Conservation (phyloP, 2,329 filamentous ascomycete genomes). For the Teratosphaeria gauchensis region DNA sequence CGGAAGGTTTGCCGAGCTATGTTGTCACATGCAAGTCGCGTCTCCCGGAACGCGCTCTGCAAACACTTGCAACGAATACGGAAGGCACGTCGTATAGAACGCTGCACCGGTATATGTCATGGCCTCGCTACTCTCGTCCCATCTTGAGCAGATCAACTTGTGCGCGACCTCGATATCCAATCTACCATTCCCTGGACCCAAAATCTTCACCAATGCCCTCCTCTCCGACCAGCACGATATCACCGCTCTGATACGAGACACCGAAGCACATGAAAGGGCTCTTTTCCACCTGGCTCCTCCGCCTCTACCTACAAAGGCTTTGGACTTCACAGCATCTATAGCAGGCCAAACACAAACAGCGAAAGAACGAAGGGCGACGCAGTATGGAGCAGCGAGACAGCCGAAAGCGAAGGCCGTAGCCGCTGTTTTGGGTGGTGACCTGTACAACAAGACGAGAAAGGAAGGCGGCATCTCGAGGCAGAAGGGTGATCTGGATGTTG, state of each 20-base stretch:
- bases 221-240: constrained; percentile 75
- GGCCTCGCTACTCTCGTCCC: constrained; percentile 35
- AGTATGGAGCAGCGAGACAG: constrained; percentile 43
- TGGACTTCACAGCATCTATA: constrained; percentile 20
- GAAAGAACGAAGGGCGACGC: constrained; percentile 38
- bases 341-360: constrained; percentile 7
- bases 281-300: constrained; percentile 84
- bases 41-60: neutral
- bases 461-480: constrained; percentile 37
- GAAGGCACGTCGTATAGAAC: neutral
- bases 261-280: constrained; percentile 85
- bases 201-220: constrained; percentile 89
- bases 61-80: neutral
- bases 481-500: constrained; percentile 72
- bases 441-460: constrained; percentile 68
- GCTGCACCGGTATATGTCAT: constrained; percentile 5
- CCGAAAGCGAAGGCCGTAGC: constrained; percentile 76
- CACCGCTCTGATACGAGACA: constrained; percentile 87
- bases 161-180: constrained; percentile 40
- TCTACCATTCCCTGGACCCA: constrained; percentile 67
- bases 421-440: constrained; percentile 75
- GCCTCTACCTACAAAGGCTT: constrained; percentile 36
- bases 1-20: neutral
- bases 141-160: constrained; percentile 42
- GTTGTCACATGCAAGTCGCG: constrained; percentile 1